Percentiles rank a stretch among this genome's conserved stretches.
Conservation (phyloP, 1,139 yeast species). For the Eremothecium coryli region DNA sequence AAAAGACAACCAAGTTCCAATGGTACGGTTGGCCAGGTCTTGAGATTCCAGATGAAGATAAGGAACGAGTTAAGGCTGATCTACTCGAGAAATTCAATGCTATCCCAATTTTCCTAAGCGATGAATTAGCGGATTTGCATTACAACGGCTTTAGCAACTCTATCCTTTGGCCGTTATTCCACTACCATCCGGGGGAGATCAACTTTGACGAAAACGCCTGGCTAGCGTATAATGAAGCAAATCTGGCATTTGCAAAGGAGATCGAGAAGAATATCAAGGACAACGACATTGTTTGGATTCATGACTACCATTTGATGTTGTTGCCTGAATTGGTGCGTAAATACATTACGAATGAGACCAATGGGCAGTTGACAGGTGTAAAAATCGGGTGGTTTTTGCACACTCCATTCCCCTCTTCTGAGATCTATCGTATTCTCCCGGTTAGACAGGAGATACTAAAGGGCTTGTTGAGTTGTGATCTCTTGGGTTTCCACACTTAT, state of each 20-base stretch:
- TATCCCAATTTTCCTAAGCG: slow-evolving; percentile 79
- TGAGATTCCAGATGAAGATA: slow-evolving; percentile 74
- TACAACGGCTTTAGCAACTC: slow-evolving; percentile 92
- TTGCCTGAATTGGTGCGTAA: slow-evolving; percentile 83
- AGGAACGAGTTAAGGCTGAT: slow-evolving; percentile 58
- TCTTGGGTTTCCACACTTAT: slow-evolving; percentile 97
- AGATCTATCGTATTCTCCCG: slow-evolving; percentile 89
- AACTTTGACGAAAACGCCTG: slow-evolving; percentile 95
- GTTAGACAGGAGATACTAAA: slow-evolving; percentile 85
- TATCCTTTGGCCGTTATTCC: slow-evolving; percentile 95
- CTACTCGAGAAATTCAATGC: slow-evolving; percentile 74
- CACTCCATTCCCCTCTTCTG: slow-evolving; percentile 97
- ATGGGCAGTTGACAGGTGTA: slow-evolving; percentile 43
- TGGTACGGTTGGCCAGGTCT: slow-evolving; percentile 99
- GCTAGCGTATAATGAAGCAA: slow-evolving; percentile 97
- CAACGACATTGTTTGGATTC: slow-evolving; percentile 92
- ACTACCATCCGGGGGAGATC: slow-evolving; percentile 99
- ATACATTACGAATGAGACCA: slow-evolving; percentile 32
- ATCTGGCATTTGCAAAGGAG: slow-evolving; percentile 67
- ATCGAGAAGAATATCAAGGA: slow-evolving; percentile 67
- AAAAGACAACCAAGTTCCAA: slow-evolving; percentile 75
- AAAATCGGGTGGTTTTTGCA: slow-evolving; percentile 90
- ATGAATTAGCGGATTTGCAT: slow-evolving; percentile 87
- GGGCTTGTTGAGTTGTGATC: slow-evolving; percentile 89
- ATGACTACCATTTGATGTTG: slow-evolving; percentile 94